Evolutionary conservation across 768 basidiomycete species (phyloP), one percentile per base, ranked within the genome.

Genomic region (Asterophora lycoperdoides): DNA sequence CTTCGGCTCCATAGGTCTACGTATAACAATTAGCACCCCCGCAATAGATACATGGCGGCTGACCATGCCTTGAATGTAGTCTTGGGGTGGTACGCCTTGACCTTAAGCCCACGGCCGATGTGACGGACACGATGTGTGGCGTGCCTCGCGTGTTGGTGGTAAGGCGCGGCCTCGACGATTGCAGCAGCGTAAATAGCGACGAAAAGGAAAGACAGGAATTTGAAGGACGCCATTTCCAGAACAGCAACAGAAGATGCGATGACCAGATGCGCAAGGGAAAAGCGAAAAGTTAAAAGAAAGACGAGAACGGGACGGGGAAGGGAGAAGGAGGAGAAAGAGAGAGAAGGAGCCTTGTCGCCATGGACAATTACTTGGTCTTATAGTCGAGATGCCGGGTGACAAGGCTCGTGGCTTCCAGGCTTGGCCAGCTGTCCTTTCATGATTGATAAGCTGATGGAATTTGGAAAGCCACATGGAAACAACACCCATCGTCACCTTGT

Each of bases 201-300:
- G n/a, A 66, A 35, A 42, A 67, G 18, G 30, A 66, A 49, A 23
- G 64, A 49, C 52, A 63, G 42, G 44, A 65, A 57, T 48, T 52
- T 56, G 26, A 61, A 58, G 30, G 54, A 53, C 39, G 61, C 63
- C 66, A 68, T 68, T 62, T 32, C 59, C 61, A 55, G 60, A 60
- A 60, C 51, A 43, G 33, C 13, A 45, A 19, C 29, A 51, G 46
- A 41, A 41, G 11, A 36, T 47, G 52, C 48, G 49, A 52, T 15
- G 34, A 47, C 42, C 39, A 48, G 50, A 42, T 35, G 35, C 45
- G 47, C 52, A 35, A 48, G 46, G 43, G 38, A 32, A 51, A 49
- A 38, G 52, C 43, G 44, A 44, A 37, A 37, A 50, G 46, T 48
- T 46, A 42, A 43, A 44, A 5, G 15, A 32, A 13, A 37, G 34